Evolutionary conservation across 2,329 filamentous ascomycete species (phyloP).

Genomic region (Lizonia empirigonia): DNA sequence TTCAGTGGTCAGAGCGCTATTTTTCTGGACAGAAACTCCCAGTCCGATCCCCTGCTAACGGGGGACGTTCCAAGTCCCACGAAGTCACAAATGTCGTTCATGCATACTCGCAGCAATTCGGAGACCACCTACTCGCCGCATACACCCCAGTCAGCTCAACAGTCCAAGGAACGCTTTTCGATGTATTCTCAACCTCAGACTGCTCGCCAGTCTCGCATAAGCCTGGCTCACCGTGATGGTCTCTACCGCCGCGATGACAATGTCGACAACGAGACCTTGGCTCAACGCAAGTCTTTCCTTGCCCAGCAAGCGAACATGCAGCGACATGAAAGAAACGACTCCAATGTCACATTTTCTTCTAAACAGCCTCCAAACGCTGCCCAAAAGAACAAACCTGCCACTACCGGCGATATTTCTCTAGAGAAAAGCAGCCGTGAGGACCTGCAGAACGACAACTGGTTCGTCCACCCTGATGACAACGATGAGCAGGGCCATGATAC

Average conservation of each 20-base stretch:
- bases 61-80: slow-evolving; percentile 40
- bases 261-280: slow-evolving; percentile 38
- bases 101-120: slow-evolving; percentile 74
- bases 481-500: slow-evolving; percentile 21
- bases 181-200: slow-evolving; percentile 50
- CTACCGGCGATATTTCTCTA: slow-evolving; percentile 37
- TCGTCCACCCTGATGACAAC: slow-evolving; percentile 43
- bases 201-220: slow-evolving; percentile 45
- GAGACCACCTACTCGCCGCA: slow-evolving; percentile 60
- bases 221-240: slow-evolving; percentile 44
- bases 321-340: slow-evolving; percentile 35
- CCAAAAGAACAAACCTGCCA: slow-evolving; percentile 19
- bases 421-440: slow-evolving; percentile 39
- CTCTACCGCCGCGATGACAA: slow-evolving; percentile 33
- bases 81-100: slow-evolving; percentile 71
- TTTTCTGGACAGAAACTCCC: slow-evolving; percentile 42
- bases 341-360: slow-evolving; percentile 34
- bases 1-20: slow-evolving; percentile 56
- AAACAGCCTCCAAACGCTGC: slow-evolving; percentile 37
- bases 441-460: slow-evolving; percentile 56
- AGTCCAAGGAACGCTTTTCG: slow-evolving; percentile 58
- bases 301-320: slow-evolving; percentile 44
- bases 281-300: slow-evolving; percentile 43
- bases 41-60: slow-evolving; percentile 36
- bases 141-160: slow-evolving; percentile 57